A percentile compares a stretch with the other conserved stretches of the same genome.
phyloP scores from a whole-genome alignment of 495 filamentous ascomycete genomes.

The Podospora appendiculata region DNA sequence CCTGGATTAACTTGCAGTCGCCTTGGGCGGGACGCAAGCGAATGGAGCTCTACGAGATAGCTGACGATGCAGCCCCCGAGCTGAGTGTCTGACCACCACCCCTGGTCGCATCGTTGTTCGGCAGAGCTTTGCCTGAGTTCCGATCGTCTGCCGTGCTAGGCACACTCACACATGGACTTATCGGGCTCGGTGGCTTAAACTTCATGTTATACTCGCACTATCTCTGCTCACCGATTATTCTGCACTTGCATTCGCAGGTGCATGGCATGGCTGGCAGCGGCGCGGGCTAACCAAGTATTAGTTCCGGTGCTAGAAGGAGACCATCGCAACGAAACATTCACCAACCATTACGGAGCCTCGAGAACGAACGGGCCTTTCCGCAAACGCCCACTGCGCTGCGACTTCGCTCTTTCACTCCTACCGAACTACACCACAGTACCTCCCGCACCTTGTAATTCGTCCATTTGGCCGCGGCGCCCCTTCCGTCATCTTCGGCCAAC shows the following conservation, averaged over 20 bases:
- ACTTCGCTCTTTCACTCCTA: not conserved
- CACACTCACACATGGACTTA: slow-evolving; percentile 3
- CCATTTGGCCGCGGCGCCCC: not conserved
- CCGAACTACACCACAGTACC: too few species aligned
- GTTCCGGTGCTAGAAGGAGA: not conserved
- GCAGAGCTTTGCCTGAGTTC: not conserved
- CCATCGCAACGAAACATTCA: too few species aligned
- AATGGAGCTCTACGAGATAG: slow-evolving; percentile 6
- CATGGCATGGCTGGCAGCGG: too few species aligned
- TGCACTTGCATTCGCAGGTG: slow-evolving; percentile 1
- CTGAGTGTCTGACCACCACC: not conserved
- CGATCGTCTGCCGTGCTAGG: not conserved
- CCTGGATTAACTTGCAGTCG: not conserved
- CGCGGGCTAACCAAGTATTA: not conserved
- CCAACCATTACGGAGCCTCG: too few species aligned
- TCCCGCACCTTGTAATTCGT: too few species aligned
- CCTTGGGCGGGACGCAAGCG: not conserved
- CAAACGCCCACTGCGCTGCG: not conserved
- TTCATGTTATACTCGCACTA: slow-evolving; percentile 1
- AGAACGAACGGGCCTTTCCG: slow-evolving; percentile 1
- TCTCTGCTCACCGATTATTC: slow-evolving; percentile 18
- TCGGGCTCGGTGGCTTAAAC: slow-evolving; percentile 13
- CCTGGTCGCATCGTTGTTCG: not conserved
- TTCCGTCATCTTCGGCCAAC: slow-evolving; percentile 4
- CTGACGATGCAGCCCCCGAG: slow-evolving; percentile 3